A percentile compares a stretch with the other conserved stretches of the same genome.
phyloP scores from a whole-genome alignment of 2,329 filamentous ascomycete species.

The Exophiala calicioides region DNA sequence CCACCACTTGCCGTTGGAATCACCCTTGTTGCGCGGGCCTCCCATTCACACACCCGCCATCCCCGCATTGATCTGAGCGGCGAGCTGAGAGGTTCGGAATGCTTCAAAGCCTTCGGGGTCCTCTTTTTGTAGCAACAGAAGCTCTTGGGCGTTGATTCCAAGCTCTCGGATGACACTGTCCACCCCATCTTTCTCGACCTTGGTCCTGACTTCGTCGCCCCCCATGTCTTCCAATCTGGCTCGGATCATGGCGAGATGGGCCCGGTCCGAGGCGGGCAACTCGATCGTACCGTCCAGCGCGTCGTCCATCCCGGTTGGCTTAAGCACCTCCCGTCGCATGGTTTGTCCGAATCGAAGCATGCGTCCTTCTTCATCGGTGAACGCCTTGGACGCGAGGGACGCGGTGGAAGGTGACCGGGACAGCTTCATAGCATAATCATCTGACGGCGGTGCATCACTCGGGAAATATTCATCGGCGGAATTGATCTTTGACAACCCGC shows the following conservation, averaged over 20 bases:
- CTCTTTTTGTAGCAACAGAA: conserved; percentile 44
- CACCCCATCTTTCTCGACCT: conserved; percentile 41
- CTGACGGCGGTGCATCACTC: conserved; percentile 40
- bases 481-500: conserved; percentile 12
- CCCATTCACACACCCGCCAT: conserved; percentile 5
- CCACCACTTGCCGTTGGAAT: not conserved
- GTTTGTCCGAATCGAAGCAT: conserved; percentile 69
- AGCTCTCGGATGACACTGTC: conserved; percentile 47
- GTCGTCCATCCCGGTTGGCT: conserved; percentile 46
- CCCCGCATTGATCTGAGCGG: conserved; percentile 39
- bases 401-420: conserved; percentile 66
- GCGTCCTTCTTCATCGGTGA: conserved; percentile 68
- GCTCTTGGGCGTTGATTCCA: conserved; percentile 48
- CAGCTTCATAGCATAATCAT: conserved; percentile 49
- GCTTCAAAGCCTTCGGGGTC: conserved; percentile 47
- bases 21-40: not conserved
- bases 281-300: conserved; percentile 38
- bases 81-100: conserved; percentile 49
- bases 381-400: conserved; percentile 65
- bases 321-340: conserved; percentile 64
- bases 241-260: conserved; percentile 49
- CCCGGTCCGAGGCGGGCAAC: conserved; percentile 42
- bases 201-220: conserved; percentile 43
- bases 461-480: conserved; percentile 29
- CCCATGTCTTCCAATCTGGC: conserved; percentile 46